Evolutionary conservation across 78 protist genomes (phyloP).

Genomic region (Pigoraptor vietnamica): DNA sequence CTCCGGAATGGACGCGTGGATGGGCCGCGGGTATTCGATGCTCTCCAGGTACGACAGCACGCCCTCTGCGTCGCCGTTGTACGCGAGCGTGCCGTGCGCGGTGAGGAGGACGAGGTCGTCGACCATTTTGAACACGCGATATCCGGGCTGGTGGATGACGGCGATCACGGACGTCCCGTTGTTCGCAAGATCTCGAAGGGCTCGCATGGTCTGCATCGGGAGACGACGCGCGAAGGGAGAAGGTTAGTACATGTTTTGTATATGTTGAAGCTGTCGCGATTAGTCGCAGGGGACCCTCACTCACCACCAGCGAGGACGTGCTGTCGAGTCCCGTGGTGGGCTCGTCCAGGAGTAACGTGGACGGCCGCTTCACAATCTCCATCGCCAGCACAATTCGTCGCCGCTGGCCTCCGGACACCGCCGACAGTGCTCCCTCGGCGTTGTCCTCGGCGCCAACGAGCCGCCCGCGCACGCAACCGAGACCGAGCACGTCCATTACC

Average conservation of each 20-base stretch:
- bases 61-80: slow-evolving; percentile 15
- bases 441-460: background rate
- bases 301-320: background rate
- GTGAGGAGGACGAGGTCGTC: slow-evolving; percentile 27
- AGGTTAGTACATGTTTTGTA: too few species aligned
- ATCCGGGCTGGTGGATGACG: slow-evolving; percentile 60
- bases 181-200: background rate
- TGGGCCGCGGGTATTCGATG: slow-evolving; percentile 29
- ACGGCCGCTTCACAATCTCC: slow-evolving; percentile 43
- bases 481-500: background rate
- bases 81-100: slow-evolving; percentile 25
- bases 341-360: background rate
- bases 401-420: slow-evolving; percentile 60
- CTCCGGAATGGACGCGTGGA: slow-evolving; percentile 30
- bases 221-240: too few species aligned
- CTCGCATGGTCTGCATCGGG: too few species aligned
- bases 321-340: background rate
- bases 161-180: slow-evolving; percentile 27
- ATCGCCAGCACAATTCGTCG: slow-evolving; percentile 41
- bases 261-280: too few species aligned
- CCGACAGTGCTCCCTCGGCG: slow-evolving; percentile 17
- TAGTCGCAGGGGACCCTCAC: too few species aligned
- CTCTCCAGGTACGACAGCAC: slow-evolving; percentile 19
- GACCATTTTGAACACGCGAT: slow-evolving; percentile 24
- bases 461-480: background rate